Evolutionary conservation across 768 basidiomycete species (phyloP).

Genomic region (Grammothele lineata): DNA sequence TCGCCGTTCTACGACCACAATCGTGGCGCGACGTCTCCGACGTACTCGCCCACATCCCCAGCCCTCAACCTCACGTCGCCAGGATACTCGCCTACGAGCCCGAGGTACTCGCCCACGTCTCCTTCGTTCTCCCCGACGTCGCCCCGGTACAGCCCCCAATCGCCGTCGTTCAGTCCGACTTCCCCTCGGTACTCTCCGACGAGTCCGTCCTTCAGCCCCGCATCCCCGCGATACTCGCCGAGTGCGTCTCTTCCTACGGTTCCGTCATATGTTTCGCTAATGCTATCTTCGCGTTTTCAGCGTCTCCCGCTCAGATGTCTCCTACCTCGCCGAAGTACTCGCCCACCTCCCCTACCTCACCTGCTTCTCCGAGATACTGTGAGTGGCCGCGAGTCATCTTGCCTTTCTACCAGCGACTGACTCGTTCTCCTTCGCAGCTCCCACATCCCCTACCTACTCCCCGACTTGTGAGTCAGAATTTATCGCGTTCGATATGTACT

Average conservation of each 20-base stretch:
- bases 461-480: constrained; percentile 65
- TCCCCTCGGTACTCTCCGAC: constrained; percentile 88
- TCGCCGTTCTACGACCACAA: constrained; percentile 78
- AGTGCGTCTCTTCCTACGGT: constrained; percentile 46
- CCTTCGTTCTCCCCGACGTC: constrained; percentile 85
- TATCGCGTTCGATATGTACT: too few relatives aligned
- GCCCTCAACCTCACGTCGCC: constrained; percentile 80
- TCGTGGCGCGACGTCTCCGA: constrained; percentile 70
- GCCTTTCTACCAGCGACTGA: not conserved
- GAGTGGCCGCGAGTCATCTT: constrained; percentile 31
- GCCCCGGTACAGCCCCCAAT: constrained; percentile 83
- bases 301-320: constrained; percentile 79
- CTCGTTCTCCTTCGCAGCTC: constrained; percentile 43
- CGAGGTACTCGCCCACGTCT: constrained; percentile 81
- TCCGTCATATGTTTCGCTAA: constrained; percentile 9
- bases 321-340: constrained; percentile 92
- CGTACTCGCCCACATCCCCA: constrained; percentile 87
- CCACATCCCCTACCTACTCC: constrained; percentile 84
- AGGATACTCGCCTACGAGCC: constrained; percentile 62
- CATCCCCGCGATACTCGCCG: constrained; percentile 89
- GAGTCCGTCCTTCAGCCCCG: constrained; percentile 87
- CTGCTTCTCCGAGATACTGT: constrained; percentile 92
- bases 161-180: constrained; percentile 87
- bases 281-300: constrained; percentile 31
- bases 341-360: constrained; percentile 91